phyloP scores from a whole-genome alignment of 2,329 filamentous ascomycete species.

The Penicillium sp. region DNA sequence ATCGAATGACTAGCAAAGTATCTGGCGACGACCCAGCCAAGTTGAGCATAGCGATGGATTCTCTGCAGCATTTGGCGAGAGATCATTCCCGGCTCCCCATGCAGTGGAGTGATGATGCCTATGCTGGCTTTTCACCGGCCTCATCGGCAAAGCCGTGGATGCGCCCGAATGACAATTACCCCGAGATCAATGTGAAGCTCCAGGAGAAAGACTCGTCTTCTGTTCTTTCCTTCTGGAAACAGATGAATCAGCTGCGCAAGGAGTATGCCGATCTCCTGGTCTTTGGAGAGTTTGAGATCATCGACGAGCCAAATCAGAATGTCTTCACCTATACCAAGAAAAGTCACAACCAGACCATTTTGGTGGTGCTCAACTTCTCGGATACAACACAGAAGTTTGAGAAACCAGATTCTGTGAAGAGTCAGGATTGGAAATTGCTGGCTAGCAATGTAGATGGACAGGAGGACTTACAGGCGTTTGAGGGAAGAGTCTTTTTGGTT shows the following conservation, averaged over 20 bases:
- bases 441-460: conserved; percentile 22
- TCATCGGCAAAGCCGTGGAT: conserved; percentile 56
- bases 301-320: conserved; percentile 8
- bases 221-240: conserved; percentile 60
- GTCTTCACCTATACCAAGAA: conserved; percentile 24
- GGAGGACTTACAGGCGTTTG: conserved; percentile 29
- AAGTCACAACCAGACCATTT: neutral
- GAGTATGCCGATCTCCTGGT: conserved; percentile 57
- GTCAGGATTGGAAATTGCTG: conserved; percentile 19
- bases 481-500: conserved; percentile 33
- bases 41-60: conserved; percentile 45
- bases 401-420: neutral
- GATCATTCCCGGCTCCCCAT: conserved; percentile 66
- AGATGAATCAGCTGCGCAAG: conserved; percentile 45
- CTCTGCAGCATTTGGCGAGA: conserved; percentile 56
- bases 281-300: conserved; percentile 40
- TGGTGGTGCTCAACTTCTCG: conserved; percentile 20
- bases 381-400: conserved; percentile 3
- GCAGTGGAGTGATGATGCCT: conserved; percentile 58
- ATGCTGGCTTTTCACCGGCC: conserved; percentile 65
- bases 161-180: conserved; percentile 54
- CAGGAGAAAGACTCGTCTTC: conserved; percentile 48
- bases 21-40: conserved; percentile 40
- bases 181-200: conserved; percentile 43
- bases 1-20: conserved; percentile 34